Evolutionary conservation across 2,329 filamentous ascomycete genomes (phyloP), one percentile per base, ranked within the genome.

Genomic region (Trichophyton equinum): DNA sequence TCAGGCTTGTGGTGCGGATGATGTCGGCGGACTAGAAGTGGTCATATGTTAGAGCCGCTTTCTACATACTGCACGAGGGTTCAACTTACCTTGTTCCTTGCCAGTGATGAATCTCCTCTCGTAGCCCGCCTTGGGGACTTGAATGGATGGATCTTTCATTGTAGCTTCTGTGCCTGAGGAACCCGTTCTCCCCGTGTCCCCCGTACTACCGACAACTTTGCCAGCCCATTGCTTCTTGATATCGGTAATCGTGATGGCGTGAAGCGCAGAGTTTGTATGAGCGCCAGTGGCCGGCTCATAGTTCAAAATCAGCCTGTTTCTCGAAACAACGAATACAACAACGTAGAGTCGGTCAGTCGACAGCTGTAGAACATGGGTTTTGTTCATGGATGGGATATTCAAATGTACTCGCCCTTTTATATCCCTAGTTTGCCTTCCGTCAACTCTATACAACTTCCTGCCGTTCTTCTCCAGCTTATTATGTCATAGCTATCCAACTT

Each of bases 1-100:
- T 60, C 36, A 11, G 46, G 61, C 13, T 62, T 27, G 22, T 59
- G 49, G 38, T 63, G 44, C 22, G 40, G 59, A 33, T 62, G 36
- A 25, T 61, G 62, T 25, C 58, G 61, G 25, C 59, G 44, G 3
- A 59, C 59, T 61, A 40, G 20, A 20, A 36, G 20, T 36, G 33
- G 9, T n/a, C 8, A 18, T 36, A 38, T 38, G 11, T 38, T 38
- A 38, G 33, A 38, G 13, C 33, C 13, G 9, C 11, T 9, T 9
- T 38, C 8, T 13, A 27, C 5, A n/a, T 6, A 6, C 2, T 13
- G n/a, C 15, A 55, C 38, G 30, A 22, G 20, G 49, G 27, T 7
- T 8, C 4, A 18, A 13, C 9, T 7, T 55, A 55, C 51, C 51
- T 55, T 55, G 51, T 55, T 38, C 30, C 51, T 55, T 55, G 51